Conservation (phyloP, 108 stramenopile genomes). For the Pseudonitzschia delicatissima region DNA sequence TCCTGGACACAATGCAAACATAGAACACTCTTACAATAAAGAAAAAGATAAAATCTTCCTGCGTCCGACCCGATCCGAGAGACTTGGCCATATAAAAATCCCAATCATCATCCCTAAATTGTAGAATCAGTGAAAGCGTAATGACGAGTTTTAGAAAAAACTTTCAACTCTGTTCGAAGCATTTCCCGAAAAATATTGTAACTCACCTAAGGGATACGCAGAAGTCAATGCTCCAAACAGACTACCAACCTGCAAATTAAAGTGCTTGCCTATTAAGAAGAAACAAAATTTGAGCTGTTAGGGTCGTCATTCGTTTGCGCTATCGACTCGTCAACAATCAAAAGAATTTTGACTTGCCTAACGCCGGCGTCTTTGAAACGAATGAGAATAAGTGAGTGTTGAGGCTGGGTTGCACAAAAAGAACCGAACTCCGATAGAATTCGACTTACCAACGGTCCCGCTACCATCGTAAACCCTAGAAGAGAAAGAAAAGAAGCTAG, state of each 20-base stretch:
- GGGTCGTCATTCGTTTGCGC: neutral
- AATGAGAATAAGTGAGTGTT: no score
- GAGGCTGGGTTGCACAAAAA: no score
- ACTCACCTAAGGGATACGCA: conserved; percentile 61
- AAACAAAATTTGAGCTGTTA: neutral
- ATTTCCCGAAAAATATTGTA: no score
- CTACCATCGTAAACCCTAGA: conserved; percentile 74
- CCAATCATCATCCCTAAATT: conserved; percentile 63
- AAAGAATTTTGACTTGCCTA: conserved; percentile 19
- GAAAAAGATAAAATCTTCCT: conserved; percentile 49
- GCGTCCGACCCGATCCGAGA: conserved; percentile 65
- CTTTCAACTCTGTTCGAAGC: no score
- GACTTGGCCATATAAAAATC: conserved; percentile 63
- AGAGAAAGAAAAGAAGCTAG: conserved; percentile 66
- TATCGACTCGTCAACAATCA: neutral
- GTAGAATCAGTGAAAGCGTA: neutral
- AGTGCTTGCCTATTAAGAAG: conserved; percentile 53
- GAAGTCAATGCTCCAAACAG: conserved; percentile 70
- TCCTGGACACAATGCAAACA: neutral
- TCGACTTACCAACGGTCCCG: conserved; percentile 40
- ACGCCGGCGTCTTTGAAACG: conserved; percentile 48
- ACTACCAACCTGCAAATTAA: conserved; percentile 61
- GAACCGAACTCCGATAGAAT: conserved; percentile 10
- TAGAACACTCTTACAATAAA: conserved; percentile 11
- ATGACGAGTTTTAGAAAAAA: neutral